Percentiles rank a stretch among this genome's conserved stretches.
Evolutionary conservation across 1,284 basidiomycete species (phyloP).

Genomic region (Taiwanofungus camphoratus): DNA sequence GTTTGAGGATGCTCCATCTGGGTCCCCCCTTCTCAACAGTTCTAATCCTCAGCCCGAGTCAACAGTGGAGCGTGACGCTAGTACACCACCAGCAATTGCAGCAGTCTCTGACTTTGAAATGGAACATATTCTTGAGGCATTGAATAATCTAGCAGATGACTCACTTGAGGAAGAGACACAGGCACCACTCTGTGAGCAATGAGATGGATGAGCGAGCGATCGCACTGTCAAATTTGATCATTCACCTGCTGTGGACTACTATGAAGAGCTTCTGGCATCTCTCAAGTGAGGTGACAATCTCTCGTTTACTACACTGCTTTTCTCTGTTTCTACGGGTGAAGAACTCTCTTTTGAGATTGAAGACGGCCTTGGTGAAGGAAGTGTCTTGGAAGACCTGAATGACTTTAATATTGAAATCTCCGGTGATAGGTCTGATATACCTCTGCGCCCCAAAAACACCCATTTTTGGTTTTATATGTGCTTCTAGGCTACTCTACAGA

Average conservation of each 20-base stretch:
- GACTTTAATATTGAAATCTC: neutral
- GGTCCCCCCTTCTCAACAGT: neutral
- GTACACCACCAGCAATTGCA: neutral
- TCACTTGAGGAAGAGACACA: neutral
- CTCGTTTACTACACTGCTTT: neutral
- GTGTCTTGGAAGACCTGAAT: neutral
- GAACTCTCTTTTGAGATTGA: neutral
- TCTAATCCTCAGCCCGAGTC: neutral
- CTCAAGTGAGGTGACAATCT: neutral
- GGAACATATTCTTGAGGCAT: slow-evolving; percentile 1
- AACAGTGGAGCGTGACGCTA: neutral
- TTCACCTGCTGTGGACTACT: neutral
- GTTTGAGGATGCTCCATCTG: neutral
- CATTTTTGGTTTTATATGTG: too few relatives aligned
- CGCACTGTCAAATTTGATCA: neutral
- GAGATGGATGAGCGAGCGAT: neutral
- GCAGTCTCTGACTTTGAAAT: neutral
- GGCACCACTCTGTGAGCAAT: neutral
- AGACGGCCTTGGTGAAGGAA: neutral
- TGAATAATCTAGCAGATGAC: neutral
- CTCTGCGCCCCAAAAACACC: too few relatives aligned
- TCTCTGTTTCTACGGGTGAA: neutral
- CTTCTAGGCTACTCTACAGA: too few relatives aligned
- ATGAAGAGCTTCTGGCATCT: slow-evolving; percentile 1
- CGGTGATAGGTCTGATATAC: too few relatives aligned